Evolutionary conservation across 257 asterid species (phyloP).

Genomic region (Scutellaria baicalensis): DNA sequence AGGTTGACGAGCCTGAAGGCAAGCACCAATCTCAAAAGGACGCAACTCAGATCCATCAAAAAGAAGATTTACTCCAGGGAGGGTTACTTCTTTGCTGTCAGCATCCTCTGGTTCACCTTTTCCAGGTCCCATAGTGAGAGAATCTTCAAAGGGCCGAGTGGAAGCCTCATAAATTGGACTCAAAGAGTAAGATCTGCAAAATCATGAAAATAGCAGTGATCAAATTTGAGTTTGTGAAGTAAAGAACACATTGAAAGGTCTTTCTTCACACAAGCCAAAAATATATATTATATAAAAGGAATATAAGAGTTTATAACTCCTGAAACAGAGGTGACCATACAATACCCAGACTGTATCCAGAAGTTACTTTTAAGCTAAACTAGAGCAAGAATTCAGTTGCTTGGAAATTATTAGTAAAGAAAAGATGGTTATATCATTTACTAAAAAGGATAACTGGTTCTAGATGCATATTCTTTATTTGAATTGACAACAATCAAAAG

Average conservation of each 20-base stretch:
- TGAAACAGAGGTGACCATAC: neutral
- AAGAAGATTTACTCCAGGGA: constrained; percentile 90
- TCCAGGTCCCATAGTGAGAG: constrained; percentile 36
- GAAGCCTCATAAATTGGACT: constrained; percentile 71
- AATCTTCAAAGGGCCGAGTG: constrained; percentile 53
- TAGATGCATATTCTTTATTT: neutral
- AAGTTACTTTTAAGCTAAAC: neutral
- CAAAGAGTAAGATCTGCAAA: constrained; percentile 82
- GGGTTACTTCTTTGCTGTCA: constrained; percentile 81
- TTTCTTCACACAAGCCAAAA: neutral
- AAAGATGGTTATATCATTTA: neutral
- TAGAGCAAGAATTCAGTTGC: neutral
- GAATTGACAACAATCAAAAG: neutral
- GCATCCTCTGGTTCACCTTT: constrained; percentile 72
- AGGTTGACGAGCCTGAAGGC: constrained; percentile 98
- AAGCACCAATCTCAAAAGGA: constrained; percentile 93
- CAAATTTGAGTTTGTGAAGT: constrained; percentile 7
- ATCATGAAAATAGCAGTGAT: constrained; percentile 12
- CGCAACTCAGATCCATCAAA: constrained; percentile 86
- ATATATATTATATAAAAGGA: neutral
- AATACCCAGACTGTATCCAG: neutral
- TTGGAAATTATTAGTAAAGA: neutral
- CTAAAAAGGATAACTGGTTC: neutral
- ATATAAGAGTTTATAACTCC: neutral
- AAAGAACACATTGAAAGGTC: neutral